Base-by-base conservation (phyloP, 805 yeast species). In the Metschnikowia gelsemii region DNA sequence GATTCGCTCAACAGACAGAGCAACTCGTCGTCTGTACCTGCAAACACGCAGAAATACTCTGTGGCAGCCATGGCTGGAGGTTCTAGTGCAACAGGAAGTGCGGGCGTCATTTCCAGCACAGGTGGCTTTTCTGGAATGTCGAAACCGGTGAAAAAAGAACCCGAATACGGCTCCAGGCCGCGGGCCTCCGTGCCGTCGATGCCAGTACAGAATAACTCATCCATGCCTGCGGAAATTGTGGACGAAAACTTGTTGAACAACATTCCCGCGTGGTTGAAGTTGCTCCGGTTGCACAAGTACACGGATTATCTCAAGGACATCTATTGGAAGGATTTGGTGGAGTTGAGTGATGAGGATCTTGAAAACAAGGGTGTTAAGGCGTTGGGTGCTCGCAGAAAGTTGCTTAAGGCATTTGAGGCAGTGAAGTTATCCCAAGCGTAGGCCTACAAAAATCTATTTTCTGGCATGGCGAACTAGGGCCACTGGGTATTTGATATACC, bases 381-480 rank as follows among this genome's bases (percentile, higher is more conserved):
- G 0, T 73, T 93, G 51, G 99, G 99, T 5, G 99, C 99, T 0
- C 74, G 99, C 49, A 78, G 97, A 43, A 93, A 93, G 66, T 75
- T 93, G 61, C 68, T 93, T 55, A 93, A 93, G 68, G 95, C 96
- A 26, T 93, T 93, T 68, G 86, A 81, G 46, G 83, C 82, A 42
- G 96, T 91, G 32, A 80, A 79, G 56, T 23, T 30, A 8, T 33
- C 43, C 22, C 12, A 40, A 38, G 43, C 38, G 37, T 32, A 33
- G 16, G n/a, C 26, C 17, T n/a, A n/a, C n/a, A n/a, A n/a, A n/a
- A n/a, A n/a, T n/a, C n/a, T n/a, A n/a, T n/a, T n/a, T n/a, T n/a
- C n/a, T n/a, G n/a, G n/a, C n/a, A n/a, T n/a, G n/a, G n/a, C n/a
- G 26, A 13, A 8, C 35, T 11, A 11, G 26, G 35, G 30, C 6